phyloP scores from a whole-genome alignment of 805 yeast species.

The Tanozyma kutaoensis region DNA sequence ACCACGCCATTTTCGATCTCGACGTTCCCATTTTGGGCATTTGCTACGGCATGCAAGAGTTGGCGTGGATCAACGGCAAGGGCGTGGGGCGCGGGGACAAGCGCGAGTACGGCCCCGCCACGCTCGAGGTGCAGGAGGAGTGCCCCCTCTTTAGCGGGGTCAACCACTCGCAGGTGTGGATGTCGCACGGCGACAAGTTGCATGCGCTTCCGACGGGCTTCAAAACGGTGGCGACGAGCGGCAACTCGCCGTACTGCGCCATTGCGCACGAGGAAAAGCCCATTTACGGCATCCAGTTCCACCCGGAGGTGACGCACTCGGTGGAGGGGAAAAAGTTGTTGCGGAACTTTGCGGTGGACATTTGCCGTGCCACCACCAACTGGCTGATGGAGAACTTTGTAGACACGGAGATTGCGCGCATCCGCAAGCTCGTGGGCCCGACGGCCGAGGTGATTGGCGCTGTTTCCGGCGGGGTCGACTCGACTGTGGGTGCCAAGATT shows the following conservation, averaged over 20 bases:
- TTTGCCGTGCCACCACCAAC: constrained; percentile 77
- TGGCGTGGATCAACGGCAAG: constrained; percentile 95
- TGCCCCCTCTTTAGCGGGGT: constrained; percentile 77
- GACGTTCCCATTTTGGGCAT: constrained; percentile 93
- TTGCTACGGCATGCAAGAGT: constrained; percentile 98
- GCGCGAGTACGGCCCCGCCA: constrained; percentile 97
- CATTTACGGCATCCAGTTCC: constrained; percentile 95
- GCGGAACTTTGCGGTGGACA: constrained; percentile 84
- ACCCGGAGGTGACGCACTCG: constrained; percentile 97
- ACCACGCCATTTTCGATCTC: constrained; percentile 81
- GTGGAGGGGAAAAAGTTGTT: constrained; percentile 77
- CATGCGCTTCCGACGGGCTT: constrained; percentile 82
- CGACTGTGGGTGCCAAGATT: constrained; percentile 96
- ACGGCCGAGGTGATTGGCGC: constrained; percentile 99
- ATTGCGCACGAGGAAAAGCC: constrained; percentile 60
- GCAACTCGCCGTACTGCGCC: constrained; percentile 93
- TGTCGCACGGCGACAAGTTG: constrained; percentile 98
- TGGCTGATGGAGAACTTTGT: constrained; percentile 99
- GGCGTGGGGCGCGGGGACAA: constrained; percentile 92
- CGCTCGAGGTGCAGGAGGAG: constrained; percentile 59
- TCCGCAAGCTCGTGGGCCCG: constrained; percentile 86
- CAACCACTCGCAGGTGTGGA: constrained; percentile 95
- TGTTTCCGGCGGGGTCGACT: constrained; percentile 98
- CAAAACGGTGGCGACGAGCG: constrained; percentile 80
- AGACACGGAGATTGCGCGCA: constrained; percentile 91